phyloP scores from a whole-genome alignment of 176 grass and related monocot species.

The Stipa capillata region DNA sequence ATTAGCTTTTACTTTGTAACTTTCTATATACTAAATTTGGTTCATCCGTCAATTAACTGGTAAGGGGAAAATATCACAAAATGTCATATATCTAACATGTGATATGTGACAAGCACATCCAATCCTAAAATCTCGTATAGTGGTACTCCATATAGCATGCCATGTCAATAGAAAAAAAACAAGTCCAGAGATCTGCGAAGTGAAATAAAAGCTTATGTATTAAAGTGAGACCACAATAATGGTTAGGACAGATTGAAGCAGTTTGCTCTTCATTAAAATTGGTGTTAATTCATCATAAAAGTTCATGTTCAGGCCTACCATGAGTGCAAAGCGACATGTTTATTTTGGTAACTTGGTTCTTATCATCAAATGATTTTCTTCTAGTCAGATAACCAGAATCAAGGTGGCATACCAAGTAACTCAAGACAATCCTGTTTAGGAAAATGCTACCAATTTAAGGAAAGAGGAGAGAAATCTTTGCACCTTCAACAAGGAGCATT shows the following conservation, averaged over 20 bases:
- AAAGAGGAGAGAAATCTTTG: slow-evolving; percentile 3
- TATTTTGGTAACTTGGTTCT: slow-evolving; percentile 5
- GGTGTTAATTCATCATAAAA: neutral
- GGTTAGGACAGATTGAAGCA: neutral
- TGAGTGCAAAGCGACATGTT: neutral
- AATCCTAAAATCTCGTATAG: neutral
- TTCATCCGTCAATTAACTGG: neutral
- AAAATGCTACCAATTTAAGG: slow-evolving; percentile 1
- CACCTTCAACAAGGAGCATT: slow-evolving; percentile 97
- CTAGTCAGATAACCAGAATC: slow-evolving; percentile 6
- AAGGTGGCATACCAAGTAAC: neutral
- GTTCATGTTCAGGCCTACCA: neutral
- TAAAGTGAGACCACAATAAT: neutral
- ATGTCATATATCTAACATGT: neutral
- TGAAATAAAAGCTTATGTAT: neutral
- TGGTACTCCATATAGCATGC: neutral
- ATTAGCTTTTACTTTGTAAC: neutral
- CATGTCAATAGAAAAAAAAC: neutral
- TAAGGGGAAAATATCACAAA: neutral
- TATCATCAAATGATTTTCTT: neutral
- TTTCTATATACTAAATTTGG: neutral
- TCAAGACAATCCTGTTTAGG: neutral
- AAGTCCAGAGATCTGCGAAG: neutral
- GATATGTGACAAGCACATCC: neutral
- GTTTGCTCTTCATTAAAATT: neutral